phyloP scores from a whole-genome alignment of 2,329 filamentous ascomycete genomes.

The Pseudogymnoascus sp. region DNA sequence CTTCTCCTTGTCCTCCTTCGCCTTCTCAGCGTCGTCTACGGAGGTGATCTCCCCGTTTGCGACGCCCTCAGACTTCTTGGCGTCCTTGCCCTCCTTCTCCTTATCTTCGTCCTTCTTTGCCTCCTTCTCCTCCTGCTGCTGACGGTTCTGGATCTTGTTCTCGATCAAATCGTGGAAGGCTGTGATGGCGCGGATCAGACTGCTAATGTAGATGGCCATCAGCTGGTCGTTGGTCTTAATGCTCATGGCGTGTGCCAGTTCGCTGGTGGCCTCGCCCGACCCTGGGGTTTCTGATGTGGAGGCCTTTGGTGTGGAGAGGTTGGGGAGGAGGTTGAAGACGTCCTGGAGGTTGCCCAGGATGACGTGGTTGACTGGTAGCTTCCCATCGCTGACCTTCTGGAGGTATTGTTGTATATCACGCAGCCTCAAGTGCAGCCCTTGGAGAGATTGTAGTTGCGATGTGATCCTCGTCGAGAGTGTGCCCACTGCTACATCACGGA shows the following conservation, averaged over 20 bases:
- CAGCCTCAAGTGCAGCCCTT: constrained; percentile 88
- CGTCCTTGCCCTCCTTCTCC: constrained; percentile 60
- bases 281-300: constrained; percentile 48
- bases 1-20: constrained; percentile 50
- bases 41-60: constrained; percentile 42
- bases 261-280: constrained; percentile 54
- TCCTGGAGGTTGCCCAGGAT: constrained; percentile 98
- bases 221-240: constrained; percentile 99
- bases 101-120: constrained; percentile 58
- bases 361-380: constrained; percentile 91
- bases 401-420: constrained; percentile 94
- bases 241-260: constrained; percentile 93
- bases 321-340: constrained; percentile 96
- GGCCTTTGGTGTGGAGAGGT: constrained; percentile 75
- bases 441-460: constrained; percentile 92
- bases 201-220: constrained; percentile 96
- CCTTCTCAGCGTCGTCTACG: constrained; percentile 39
- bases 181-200: constrained; percentile 92
- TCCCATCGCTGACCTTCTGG: constrained; percentile 87
- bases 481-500: constrained; percentile 93
- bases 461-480: constrained; percentile 95
- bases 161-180: constrained; percentile 99
- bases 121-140: constrained; percentile 94
- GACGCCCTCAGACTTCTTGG: constrained; percentile 49
- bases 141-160: constrained; percentile 99